A percentile compares a stretch with the other conserved stretches of the same genome.
Evolutionary conservation across 1,284 basidiomycete species (phyloP).

Genomic region (Microstroma glucosiphilum): DNA sequence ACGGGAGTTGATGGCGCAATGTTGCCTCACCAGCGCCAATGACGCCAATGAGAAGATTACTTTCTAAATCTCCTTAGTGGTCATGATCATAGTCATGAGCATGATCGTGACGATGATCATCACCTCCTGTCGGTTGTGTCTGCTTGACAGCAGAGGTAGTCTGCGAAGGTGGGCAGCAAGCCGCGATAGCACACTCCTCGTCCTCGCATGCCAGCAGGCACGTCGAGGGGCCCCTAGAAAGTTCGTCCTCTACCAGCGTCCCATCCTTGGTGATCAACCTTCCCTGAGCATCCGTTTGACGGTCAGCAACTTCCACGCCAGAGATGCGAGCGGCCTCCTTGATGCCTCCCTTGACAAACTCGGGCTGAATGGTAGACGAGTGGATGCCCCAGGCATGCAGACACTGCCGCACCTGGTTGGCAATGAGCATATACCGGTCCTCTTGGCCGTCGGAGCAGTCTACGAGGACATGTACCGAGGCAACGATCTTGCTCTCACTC

Average conservation of each 20-base stretch:
- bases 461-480: conserved; percentile 89
- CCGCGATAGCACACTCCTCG: conserved; percentile 32
- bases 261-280: conserved; percentile 38
- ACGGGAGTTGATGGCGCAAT: no score
- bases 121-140: no score
- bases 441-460: conserved; percentile 58
- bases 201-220: conserved; percentile 46
- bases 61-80: no score
- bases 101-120: no score
- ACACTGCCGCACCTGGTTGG: conserved; percentile 70
- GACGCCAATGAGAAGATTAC: no score
- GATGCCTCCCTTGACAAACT: conserved; percentile 44
- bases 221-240: conserved; percentile 32
- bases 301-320: conserved; percentile 36
- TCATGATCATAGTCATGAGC: no score
- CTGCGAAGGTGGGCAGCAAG: conserved; percentile 36
- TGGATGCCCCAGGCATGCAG: conserved; percentile 90
- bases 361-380: conserved; percentile 56
- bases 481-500: conserved; percentile 80
- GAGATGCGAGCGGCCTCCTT: conserved; percentile 37
- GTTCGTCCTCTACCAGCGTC: conserved; percentile 34
- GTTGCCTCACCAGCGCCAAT: no score
- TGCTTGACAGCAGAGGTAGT: no score
- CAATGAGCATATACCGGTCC: conserved; percentile 73
- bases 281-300: conserved; percentile 25